Conservation (phyloP, 2,329 filamentous ascomycete genomes). For the Sordariomycetes sp. region DNA sequence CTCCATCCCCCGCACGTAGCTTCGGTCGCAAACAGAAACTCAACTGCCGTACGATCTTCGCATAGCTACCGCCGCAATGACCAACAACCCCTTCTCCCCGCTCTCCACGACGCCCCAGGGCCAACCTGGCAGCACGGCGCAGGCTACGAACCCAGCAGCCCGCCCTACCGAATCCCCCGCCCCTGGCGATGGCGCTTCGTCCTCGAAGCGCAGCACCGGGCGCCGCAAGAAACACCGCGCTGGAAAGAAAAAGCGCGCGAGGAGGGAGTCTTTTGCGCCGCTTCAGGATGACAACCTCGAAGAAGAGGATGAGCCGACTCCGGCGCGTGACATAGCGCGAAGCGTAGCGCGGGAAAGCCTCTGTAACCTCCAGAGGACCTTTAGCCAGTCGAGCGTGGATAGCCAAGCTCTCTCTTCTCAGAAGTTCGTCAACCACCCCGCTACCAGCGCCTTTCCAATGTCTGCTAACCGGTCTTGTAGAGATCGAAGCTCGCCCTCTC, state of each 20-base stretch:
- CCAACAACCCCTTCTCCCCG: not conserved
- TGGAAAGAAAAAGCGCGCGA: slow-evolving; percentile 63
- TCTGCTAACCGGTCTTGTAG: not conserved
- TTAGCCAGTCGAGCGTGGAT: slow-evolving; percentile 78
- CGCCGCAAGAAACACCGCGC: slow-evolving; percentile 53
- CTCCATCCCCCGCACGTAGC: not conserved
- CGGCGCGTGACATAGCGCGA: slow-evolving; percentile 11
- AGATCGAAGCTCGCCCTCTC: not conserved
- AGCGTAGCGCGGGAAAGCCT: slow-evolving; percentile 23
- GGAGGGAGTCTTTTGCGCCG: slow-evolving; percentile 69
- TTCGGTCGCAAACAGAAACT: not conserved
- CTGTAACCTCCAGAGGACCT: slow-evolving; percentile 39
- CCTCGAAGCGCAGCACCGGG: slow-evolving; percentile 34
- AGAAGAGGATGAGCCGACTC: slow-evolving; percentile 14
- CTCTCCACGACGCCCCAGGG: not conserved
- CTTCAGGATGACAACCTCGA: slow-evolving; percentile 8
- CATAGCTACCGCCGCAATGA: not conserved
- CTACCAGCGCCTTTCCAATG: not conserved
- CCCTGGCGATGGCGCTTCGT: slow-evolving; percentile 6
- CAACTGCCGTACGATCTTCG: not conserved
- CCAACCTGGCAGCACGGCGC: not conserved
- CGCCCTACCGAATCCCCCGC: slow-evolving; percentile 3
- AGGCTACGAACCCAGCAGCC: not conserved
- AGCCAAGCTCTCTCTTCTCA: slow-evolving; percentile 84
- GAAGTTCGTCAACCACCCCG: slow-evolving; percentile 34